Conservation (phyloP, 257 asterid species). For the Salvia hispanica region DNA sequence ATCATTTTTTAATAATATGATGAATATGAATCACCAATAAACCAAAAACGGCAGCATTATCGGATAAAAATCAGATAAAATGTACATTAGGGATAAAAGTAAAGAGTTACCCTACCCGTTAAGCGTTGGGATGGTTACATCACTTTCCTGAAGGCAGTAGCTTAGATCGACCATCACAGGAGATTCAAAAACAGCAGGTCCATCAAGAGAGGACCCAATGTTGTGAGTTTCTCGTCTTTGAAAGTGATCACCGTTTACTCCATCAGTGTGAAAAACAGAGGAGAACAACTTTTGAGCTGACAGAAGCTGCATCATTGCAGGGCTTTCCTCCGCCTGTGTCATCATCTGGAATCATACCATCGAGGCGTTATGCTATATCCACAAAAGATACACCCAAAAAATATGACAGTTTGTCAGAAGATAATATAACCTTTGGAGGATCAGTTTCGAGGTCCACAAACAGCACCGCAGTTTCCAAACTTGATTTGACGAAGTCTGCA, state of each 20-base stretch:
- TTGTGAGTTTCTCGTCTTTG: slow-evolving; percentile 28
- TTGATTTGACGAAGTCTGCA: slow-evolving; percentile 49
- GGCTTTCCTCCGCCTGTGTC: slow-evolving; percentile 39
- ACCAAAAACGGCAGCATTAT: not conserved
- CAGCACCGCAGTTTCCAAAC: slow-evolving; percentile 45
- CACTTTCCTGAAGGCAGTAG: slow-evolving; percentile 61
- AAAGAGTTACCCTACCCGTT: slow-evolving; percentile 61
- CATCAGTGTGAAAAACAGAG: slow-evolving; percentile 43
- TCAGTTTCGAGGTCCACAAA: slow-evolving; percentile 72
- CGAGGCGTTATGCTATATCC: not conserved
- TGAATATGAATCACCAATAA: slow-evolving; percentile 3
- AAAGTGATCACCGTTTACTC: slow-evolving; percentile 37
- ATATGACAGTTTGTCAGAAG: not conserved
- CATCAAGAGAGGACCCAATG: slow-evolving; percentile 34
- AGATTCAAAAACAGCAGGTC: slow-evolving; percentile 35
- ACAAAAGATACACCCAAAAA: not conserved
- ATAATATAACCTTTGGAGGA: slow-evolving; percentile 63
- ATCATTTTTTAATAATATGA: slow-evolving; percentile 1
- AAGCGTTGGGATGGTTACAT: slow-evolving; percentile 77
- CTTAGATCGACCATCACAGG: slow-evolving; percentile 67
- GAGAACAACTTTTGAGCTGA: slow-evolving; percentile 68
- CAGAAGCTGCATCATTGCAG: slow-evolving; percentile 48
- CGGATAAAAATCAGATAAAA: not conserved
- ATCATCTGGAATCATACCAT: slow-evolving; percentile 47
- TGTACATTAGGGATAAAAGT: slow-evolving; percentile 15